These are phyloP conservation scores for Flaveria trinervia DNA, from an alignment of 129 eudicot genomes.

Conservation along the genomic window DNA sequence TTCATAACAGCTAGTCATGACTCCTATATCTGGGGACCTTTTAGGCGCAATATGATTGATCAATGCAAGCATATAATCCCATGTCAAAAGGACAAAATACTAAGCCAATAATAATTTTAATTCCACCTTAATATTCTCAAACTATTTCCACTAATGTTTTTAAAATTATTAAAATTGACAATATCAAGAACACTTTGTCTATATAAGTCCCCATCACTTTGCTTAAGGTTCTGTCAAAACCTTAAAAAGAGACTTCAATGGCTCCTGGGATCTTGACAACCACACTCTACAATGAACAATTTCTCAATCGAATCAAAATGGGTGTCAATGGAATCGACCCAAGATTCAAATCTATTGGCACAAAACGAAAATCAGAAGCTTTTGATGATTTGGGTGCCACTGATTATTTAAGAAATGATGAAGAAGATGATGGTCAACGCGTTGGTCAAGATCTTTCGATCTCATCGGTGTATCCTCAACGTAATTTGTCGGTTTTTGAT, in stretches of 20 bases:
- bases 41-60: slow-evolving; percentile 16
- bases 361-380: slow-evolving; percentile 30
- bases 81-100: slow-evolving; percentile 1
- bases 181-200: slow-evolving; percentile 20
- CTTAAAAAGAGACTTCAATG: slow-evolving; percentile 33
- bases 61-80: slow-evolving; percentile 19
- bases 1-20: background rate
- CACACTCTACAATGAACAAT: slow-evolving; percentile 33
- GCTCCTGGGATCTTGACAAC: slow-evolving; percentile 41
- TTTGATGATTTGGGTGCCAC: slow-evolving; percentile 19
- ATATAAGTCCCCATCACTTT: slow-evolving; percentile 31
- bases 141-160: background rate
- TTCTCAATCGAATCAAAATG: slow-evolving; percentile 3
- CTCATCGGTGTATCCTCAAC: slow-evolving; percentile 21
- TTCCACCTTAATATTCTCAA: background rate
- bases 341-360: slow-evolving; percentile 22
- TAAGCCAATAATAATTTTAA: background rate
- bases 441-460: slow-evolving; percentile 30
- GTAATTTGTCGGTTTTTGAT: slow-evolving; percentile 30
- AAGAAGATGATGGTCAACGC: slow-evolving; percentile 16
- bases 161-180: background rate
- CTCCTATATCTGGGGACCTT: slow-evolving; percentile 17
- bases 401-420: background rate
- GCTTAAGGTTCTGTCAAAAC: slow-evolving; percentile 49
- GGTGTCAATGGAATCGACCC: slow-evolving; percentile 36